Evolutionary conservation across 2,329 filamentous ascomycete species (phyloP).

Genomic region (Beauveria australis): DNA sequence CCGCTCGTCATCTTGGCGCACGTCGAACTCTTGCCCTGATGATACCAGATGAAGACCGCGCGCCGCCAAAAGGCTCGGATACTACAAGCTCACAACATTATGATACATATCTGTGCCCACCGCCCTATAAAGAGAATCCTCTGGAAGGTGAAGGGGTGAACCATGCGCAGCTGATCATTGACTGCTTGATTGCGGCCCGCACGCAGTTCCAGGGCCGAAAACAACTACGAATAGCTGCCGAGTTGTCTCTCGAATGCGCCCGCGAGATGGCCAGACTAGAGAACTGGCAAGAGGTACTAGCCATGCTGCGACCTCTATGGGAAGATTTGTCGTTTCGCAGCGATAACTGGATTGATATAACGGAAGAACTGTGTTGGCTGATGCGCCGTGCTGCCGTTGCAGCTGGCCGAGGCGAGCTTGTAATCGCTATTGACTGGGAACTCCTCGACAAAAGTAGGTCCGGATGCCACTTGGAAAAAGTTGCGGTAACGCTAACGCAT

Average conservation of each 20-base stretch:
- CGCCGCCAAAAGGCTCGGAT: conserved; percentile 40
- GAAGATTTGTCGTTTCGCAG: conserved; percentile 45
- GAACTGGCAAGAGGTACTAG: conserved; percentile 46
- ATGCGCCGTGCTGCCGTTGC: conserved; percentile 48
- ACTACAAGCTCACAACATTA: conserved; percentile 48
- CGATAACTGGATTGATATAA: conserved; percentile 52
- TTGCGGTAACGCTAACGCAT: background rate
- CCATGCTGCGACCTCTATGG: conserved; percentile 50
- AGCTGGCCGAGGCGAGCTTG: conserved; percentile 43
- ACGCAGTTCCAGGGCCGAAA: conserved; percentile 45
- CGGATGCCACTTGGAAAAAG: background rate
- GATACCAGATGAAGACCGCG: conserved; percentile 53
- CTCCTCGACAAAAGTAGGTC: conserved; percentile 49
- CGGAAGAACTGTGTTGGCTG: conserved; percentile 54
- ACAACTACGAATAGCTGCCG: conserved; percentile 45
- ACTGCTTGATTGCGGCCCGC: conserved; percentile 42
- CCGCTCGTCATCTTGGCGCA: conserved; percentile 46
- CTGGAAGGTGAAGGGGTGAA: conserved; percentile 42
- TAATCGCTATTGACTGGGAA: conserved; percentile 59
- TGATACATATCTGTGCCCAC: conserved; percentile 59
- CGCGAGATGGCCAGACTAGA: conserved; percentile 44
- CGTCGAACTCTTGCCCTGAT: conserved; percentile 45
- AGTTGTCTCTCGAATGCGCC: conserved; percentile 49
- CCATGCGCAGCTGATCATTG: conserved; percentile 47
- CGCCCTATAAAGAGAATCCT: conserved; percentile 53